Conservation (phyloP, 2,329 filamentous ascomycete species). For the Exophiala viscosa region DNA sequence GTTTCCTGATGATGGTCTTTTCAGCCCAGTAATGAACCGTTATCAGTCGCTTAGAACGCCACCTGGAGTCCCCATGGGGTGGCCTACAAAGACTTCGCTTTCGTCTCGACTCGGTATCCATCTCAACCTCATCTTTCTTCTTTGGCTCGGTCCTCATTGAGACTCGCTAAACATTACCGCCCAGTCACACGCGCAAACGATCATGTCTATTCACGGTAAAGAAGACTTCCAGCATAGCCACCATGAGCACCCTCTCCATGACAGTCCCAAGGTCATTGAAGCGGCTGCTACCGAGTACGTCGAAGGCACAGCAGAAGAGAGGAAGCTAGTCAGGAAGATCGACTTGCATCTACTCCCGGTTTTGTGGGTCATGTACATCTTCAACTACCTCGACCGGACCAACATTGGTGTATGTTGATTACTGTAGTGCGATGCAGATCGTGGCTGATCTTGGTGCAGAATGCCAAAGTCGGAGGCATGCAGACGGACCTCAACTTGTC, state of each 20-base stretch:
- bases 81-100: conserved; percentile 7
- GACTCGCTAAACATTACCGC: not conserved
- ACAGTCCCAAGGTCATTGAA: conserved; percentile 7
- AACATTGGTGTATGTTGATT: conserved; percentile 38
- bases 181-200: not conserved
- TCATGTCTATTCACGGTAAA: conserved; percentile 12
- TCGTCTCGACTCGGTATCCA: not conserved
- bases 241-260: conserved; percentile 5
- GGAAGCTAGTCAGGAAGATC: conserved; percentile 45
- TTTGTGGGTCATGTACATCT: conserved; percentile 41
- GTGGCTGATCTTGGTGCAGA: conserved; percentile 34
- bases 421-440: not conserved
- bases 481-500: conserved; percentile 43
- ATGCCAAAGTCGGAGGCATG: conserved; percentile 44
- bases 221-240: conserved; percentile 6
- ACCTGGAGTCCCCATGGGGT: conserved; percentile 1
- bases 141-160: not conserved
- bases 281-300: conserved; percentile 28
- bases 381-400: conserved; percentile 37
- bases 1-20: not conserved
- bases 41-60: conserved; percentile 3
- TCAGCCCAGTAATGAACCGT: not conserved
- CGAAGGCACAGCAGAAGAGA: conserved; percentile 40
- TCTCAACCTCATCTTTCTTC: not conserved
- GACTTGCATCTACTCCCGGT: conserved; percentile 48